Evolutionary conservation across 2,329 filamentous ascomycete genomes (phyloP), one percentile per base, ranked within the genome.

Genomic region (Rutstroemia sp.): DNA sequence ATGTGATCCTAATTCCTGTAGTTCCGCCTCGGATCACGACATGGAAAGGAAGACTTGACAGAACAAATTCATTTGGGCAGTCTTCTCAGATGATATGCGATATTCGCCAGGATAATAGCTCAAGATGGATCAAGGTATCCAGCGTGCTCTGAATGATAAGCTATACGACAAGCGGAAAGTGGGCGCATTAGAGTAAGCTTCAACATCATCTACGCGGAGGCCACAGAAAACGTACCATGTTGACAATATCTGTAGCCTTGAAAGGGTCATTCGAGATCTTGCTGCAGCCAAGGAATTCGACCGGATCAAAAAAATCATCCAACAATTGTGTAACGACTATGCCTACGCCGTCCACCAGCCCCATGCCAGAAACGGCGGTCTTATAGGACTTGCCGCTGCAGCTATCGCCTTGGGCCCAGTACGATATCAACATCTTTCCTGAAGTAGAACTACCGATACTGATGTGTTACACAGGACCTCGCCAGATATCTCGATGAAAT

Each of bases 101-200:
- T 46, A 41, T 55, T 51, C 14, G 14, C 45, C 5, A 30, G 5
- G 51, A 12, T 23, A 19, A 34, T 39, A 52, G 23, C 48, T 56
- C 61, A 64, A 60, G 67, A 96, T 97, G 92, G 92, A 97, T 77
- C 78, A 82, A 68, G 86, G 85, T 70, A 89, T 96, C 70, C 90
- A 95, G 73, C 89, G 92, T 66, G 82, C 92, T 64, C 79, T 99
- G 70, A 95, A 95, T 71, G 94, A 99, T 76, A 99, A 96, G 82
- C 86, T 97, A 70, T 99, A 99, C 73, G 94, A 99, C 71, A 96
- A 95, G 78, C 84, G 95, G 70, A 99, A 99, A 74, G 86, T 91
- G 68, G 94, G 94, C 62, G 94, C 95, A 66, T 82, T 99, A 57
- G 94, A 99, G 91, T 96, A 84, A 68, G 87, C 49, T 19, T 34